These are phyloP conservation scores for Blastocladiella emersonii DNA, from an alignment of 371 early-diverging fungal genomes.

Conservation along the genomic window DNA sequence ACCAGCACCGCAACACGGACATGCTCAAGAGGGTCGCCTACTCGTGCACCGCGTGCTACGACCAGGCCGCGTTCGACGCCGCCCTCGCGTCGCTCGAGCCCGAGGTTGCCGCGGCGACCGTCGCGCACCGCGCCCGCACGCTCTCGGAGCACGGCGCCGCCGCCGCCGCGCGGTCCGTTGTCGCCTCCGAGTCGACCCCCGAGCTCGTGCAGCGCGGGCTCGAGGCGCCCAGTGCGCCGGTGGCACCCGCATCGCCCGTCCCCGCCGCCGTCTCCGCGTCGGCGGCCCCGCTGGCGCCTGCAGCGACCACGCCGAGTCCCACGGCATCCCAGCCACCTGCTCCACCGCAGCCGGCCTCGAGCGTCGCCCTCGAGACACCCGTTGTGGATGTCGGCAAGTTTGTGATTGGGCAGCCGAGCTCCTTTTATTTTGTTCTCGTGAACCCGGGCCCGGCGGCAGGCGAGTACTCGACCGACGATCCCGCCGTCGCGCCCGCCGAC, in stretches of 20 bases:
- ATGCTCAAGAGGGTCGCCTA: constrained; percentile 59
- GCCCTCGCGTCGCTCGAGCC: constrained; percentile 17
- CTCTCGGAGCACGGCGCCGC: too few species aligned
- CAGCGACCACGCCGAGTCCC: too few species aligned
- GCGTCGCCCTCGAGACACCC: constrained; percentile 30
- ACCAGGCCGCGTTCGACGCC: constrained; percentile 22
- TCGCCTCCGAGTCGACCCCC: too few species aligned
- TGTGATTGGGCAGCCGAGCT: constrained; percentile 32
- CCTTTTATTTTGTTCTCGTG: constrained; percentile 39
- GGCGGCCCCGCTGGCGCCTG: too few species aligned
- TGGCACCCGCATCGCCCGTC: too few species aligned
- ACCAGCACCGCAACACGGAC: constrained; percentile 86
- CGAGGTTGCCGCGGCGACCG: too few species aligned
- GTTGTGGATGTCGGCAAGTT: constrained; percentile 44
- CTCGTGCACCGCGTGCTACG: constrained; percentile 29
- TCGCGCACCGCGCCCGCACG: too few species aligned
- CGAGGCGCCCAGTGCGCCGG: too few species aligned
- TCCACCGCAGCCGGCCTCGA: too few species aligned
- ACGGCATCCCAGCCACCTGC: too few species aligned
- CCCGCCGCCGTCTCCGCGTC: too few species aligned
- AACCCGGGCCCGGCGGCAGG: background rate
- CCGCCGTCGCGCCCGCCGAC: constrained; percentile 19
- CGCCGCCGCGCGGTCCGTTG: constrained; percentile 7
- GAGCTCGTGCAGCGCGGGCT: too few species aligned
- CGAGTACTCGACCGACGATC: constrained; percentile 6